Evolutionary conservation across 2,329 filamentous ascomycete species (phyloP).

Genomic region (Diplodia mutila): DNA sequence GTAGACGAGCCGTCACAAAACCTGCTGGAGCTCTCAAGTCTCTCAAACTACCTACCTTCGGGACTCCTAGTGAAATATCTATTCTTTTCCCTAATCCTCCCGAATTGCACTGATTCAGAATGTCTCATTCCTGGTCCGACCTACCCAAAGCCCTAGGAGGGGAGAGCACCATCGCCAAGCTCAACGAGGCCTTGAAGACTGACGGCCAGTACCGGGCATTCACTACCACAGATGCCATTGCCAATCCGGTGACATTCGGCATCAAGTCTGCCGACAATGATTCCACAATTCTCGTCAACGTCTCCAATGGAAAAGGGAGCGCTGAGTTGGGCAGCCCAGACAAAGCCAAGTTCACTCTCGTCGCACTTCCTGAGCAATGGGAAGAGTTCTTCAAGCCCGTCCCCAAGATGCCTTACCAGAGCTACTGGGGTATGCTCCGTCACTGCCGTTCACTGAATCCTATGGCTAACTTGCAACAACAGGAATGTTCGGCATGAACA

Average conservation of each 20-base stretch:
- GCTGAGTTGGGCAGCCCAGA: conserved; percentile 36
- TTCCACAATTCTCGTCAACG: conserved; percentile 39
- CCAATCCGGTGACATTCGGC: conserved; percentile 39
- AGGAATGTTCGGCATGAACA: conserved; percentile 46
- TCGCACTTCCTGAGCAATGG: conserved; percentile 51
- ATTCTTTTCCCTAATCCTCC: not conserved
- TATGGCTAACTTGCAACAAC: conserved; percentile 32
- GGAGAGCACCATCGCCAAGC: conserved; percentile 34
- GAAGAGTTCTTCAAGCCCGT: conserved; percentile 51
- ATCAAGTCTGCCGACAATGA: conserved; percentile 42
- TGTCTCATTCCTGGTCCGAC: conserved; percentile 36
- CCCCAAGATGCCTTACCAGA: conserved; percentile 48
- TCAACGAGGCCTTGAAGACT: conserved; percentile 39
- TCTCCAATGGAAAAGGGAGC: conserved; percentile 38
- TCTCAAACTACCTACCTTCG: not conserved
- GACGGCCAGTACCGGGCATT: conserved; percentile 43
- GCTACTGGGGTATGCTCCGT: conserved; percentile 46
- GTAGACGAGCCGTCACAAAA: not conserved
- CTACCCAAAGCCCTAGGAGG: conserved; percentile 39
- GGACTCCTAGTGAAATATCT: not conserved
- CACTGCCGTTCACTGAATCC: not conserved
- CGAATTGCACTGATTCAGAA: not conserved
- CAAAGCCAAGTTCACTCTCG: conserved; percentile 45
- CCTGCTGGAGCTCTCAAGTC: not conserved
- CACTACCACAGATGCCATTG: conserved; percentile 41